phyloP scores from a whole-genome alignment of 2,329 filamentous ascomycete species.

The Fusarium proliferatum region DNA sequence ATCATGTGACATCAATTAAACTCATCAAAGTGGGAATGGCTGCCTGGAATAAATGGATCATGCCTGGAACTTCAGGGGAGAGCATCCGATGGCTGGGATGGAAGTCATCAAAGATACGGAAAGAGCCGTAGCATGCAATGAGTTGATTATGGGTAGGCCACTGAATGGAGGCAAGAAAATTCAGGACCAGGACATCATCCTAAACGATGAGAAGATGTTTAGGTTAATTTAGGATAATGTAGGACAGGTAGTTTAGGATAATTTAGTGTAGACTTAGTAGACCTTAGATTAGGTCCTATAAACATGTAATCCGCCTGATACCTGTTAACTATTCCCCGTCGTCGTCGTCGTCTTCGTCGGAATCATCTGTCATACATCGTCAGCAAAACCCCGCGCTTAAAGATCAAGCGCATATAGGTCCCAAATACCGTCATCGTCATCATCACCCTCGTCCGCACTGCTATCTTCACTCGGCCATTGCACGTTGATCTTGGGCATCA shows the following conservation, averaged over 20 bases:
- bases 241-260: neutral
- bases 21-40: constrained; percentile 10
- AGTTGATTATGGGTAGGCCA: neutral
- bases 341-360: constrained; percentile 9
- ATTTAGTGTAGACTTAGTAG: neutral
- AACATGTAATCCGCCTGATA: neutral
- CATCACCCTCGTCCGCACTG: constrained; percentile 22
- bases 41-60: constrained; percentile 32
- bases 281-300: neutral
- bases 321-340: neutral
- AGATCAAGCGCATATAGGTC: constrained; percentile 45
- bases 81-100: neutral
- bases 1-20: constrained; percentile 42
- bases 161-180: neutral
- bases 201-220: neutral
- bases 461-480: constrained; percentile 18
- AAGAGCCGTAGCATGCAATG: neutral
- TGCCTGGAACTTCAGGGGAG: neutral
- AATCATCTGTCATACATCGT: constrained; percentile 26
- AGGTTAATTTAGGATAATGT: neutral
- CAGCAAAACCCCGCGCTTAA: constrained; percentile 31
- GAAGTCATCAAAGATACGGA: neutral
- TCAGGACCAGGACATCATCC: neutral
- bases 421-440: constrained; percentile 45
- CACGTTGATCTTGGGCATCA: constrained; percentile 38